Base-by-base conservation (phyloP, 2,329 filamentous ascomycete genomes). In the Arthrobotrys megalospora region DNA sequence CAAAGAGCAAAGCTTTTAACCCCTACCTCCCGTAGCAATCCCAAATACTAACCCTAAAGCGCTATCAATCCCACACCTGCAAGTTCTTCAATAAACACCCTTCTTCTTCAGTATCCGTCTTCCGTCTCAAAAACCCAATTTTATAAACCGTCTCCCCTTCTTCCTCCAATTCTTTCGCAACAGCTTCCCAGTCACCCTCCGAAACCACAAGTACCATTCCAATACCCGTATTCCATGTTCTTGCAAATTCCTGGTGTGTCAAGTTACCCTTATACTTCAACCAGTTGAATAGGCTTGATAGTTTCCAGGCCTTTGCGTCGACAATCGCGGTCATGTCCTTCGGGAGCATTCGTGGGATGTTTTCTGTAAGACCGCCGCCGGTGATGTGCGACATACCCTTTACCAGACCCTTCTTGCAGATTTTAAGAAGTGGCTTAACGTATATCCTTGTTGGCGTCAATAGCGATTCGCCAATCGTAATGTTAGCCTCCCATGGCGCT, bases 371-470 rank as follows among this genome's bases (percentile, higher is more conserved):
- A 10, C 96, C 96, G 79, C 96, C 96, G 63, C 96, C 96, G 0
- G 96, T 99, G 86, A 99, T 98, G 85, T 99, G 96, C 10, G 96
- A 92, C 84, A 98, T 92, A 66, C 96, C 96, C 86, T 97, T 97
- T 84, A 98, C 87, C 47, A 93, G 86, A 8, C 87, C 86, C 80
- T 88, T 87, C 58, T 88, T 85, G 4, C 86, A 83, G 0, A 92
- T 89, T 60, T 90, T 88, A 8, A 98, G 89, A 21, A 97, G 86
- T 38, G 92, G 88, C 84, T 92, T 92, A 82, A 98, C 96, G 85
- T 99, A 99, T 84, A 99, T 97, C 81, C 91, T 89, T 0, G 96
- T 99, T 0, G 96, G 96, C 1, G 92, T 94, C 76, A 99, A 88
- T 41, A 99, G 89, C 80, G 90, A 91, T 64, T 90, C 88, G 79